Percentiles rank a stretch among this genome's conserved stretches.
Conservation (phyloP, 2,329 filamentous ascomycete genomes). For the Cladosporium sp. region DNA sequence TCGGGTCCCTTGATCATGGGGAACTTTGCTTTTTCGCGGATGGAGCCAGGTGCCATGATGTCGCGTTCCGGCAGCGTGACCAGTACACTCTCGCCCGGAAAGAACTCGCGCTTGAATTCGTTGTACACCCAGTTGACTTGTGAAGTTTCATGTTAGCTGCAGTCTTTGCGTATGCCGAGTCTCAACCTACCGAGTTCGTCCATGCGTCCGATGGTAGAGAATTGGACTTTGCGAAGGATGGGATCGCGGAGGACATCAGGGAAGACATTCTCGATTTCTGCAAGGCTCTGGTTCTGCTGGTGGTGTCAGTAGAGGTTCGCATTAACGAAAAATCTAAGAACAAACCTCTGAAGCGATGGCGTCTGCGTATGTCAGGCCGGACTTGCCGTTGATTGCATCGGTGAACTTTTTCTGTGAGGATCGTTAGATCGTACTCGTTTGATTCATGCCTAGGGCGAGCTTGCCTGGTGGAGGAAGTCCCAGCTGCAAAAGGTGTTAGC, state of each 20-base stretch:
- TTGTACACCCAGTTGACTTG: constrained; percentile 56
- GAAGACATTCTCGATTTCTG: constrained; percentile 87
- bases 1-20: constrained; percentile 56
- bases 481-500: constrained; percentile 52
- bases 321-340: neutral
- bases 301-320: constrained; percentile 19
- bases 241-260: constrained; percentile 88
- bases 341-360: constrained; percentile 54
- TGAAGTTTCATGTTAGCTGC: neutral
- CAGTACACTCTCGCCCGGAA: constrained; percentile 79
- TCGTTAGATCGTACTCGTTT: neutral
- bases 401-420: constrained; percentile 72
- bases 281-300: constrained; percentile 58
- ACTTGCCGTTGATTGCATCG: constrained; percentile 93
- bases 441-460: constrained; percentile 20
- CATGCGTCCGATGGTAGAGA: constrained; percentile 82
- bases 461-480: constrained; percentile 90
- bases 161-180: neutral
- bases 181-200: constrained; percentile 64
- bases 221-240: constrained; percentile 85
- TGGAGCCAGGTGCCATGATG: constrained; percentile 59
- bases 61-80: constrained; percentile 68
- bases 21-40: constrained; percentile 82
- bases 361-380: constrained; percentile 86
- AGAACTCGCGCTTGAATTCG: constrained; percentile 79